Evolutionary conservation across 495 filamentous ascomycete species (phyloP), one percentile per base, ranked within the genome.

Genomic region (Acidomyces sp.): DNA sequence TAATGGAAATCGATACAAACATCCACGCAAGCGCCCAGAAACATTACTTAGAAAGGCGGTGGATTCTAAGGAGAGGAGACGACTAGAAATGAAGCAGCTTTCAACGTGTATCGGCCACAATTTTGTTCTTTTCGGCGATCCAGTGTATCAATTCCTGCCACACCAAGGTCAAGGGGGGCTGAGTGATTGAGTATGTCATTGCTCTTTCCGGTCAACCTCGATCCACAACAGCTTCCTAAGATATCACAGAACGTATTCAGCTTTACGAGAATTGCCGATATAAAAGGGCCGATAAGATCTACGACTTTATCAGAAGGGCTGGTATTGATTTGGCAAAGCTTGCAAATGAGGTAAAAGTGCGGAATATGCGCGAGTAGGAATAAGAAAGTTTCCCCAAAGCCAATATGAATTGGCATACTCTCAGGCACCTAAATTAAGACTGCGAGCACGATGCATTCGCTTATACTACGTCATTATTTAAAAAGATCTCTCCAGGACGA

Each of bases 371-470:
- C 34, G 46, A 48, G 4, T 74, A 68, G 50, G 62, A 63, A n/a
- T n/a, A n/a, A n/a, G n/a, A n/a, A n/a, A n/a, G n/a, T n/a, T n/a
- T n/a, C n/a, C n/a, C n/a, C n/a, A n/a, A n/a, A n/a, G n/a, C n/a
- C n/a, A n/a, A n/a, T n/a, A n/a, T n/a, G n/a, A n/a, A n/a, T n/a
- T n/a, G n/a, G n/a, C n/a, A n/a, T n/a, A n/a, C n/a, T n/a, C n/a
- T n/a, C n/a, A n/a, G n/a, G n/a, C n/a, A n/a, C n/a, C n/a, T n/a
- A n/a, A 49, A 53, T 19, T 74, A 76, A 43, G 74, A 72, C 43
- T 74, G 72, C 46, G 67, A 68, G 22, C 70, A 77, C 46, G 72
- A 78, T 43, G 74, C 75, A 36, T 68, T 61, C 43, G 70, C 77
- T 47, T 54, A 72, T 43, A 65, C 73, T 1, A 57, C 57, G 2